These are phyloP conservation scores for Yarrowia phangngaensis DNA, from an alignment of 805 yeast species.

Conservation along the genomic window DNA sequence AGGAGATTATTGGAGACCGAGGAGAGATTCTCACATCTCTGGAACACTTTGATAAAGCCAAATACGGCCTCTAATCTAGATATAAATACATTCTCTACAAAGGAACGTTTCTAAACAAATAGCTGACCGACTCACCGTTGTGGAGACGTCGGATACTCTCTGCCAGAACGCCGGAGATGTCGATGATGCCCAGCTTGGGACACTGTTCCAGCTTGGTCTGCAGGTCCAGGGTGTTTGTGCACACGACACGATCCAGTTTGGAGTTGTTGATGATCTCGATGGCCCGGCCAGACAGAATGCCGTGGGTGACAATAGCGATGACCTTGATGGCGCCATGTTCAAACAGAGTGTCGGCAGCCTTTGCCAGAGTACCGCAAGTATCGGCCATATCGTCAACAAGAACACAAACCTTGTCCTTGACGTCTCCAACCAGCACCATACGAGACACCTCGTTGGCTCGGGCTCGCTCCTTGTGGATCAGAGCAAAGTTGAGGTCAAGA, in stretches of 20 bases:
- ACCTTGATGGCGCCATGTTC: constrained; percentile 80
- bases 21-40: constrained; percentile 58
- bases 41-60: constrained; percentile 49
- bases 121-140: constrained; percentile 93
- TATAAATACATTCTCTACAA: constrained; percentile 31
- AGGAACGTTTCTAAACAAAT: constrained; percentile 71
- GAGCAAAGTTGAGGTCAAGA: constrained; percentile 87
- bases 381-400: constrained; percentile 98
- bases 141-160: constrained; percentile 93
- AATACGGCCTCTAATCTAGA: constrained; percentile 38
- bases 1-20: constrained; percentile 46
- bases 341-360: constrained; percentile 85
- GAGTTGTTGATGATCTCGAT: constrained; percentile 67
- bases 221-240: constrained; percentile 92
- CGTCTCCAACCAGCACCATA: constrained; percentile 98
- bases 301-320: constrained; percentile 94
- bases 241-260: constrained; percentile 68
- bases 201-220: constrained; percentile 58
- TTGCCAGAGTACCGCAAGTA: constrained; percentile 94
- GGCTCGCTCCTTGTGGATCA: constrained; percentile 95
- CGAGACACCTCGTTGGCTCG: constrained; percentile 94
- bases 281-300: constrained; percentile 87
- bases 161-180: constrained; percentile 81
- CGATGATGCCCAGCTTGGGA: constrained; percentile 70
- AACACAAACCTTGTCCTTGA: constrained; percentile 75